Evolutionary conservation across 352 stramenopile genomes (phyloP), one percentile per base, ranked within the genome.

Genomic region (Phytophthora lateralis): DNA sequence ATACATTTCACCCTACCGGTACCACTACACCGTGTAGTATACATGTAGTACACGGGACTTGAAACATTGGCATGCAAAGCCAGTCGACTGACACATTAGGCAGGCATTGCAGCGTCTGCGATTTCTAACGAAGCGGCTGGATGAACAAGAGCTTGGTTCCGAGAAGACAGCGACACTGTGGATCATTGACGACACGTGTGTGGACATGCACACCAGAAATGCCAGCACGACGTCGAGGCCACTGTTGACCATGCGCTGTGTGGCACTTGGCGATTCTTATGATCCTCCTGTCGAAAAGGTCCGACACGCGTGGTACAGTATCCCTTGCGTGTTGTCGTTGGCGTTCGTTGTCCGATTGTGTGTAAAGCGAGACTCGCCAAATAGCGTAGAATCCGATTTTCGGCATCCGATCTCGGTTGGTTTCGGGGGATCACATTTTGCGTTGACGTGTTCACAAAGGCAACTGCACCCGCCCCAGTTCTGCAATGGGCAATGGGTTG

Each of bases 251-350:
- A 52, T 8, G 17, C 35, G 41, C 11, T 17, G 21, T 46, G 30
- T 26, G 52, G 52, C 26, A 35, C 21, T 10, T 14, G 30, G 46
- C 26, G 41, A 30, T 20, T 64, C 29, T 47, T 48, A 41, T 52
- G 47, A 35, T 5, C 27, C 27, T 10, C 6, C 32, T 38, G 45
- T 39, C 29, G 24, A 53, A 56, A 55, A 59, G 47, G 47, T 64
- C 56, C 56, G 56, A 65, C 57, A 59, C 39, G 20, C 56, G 55
- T 63, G 44, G 55, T 38, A 55, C 37, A 14, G 26, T 11, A 24
- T 11, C 12, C 45, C 5, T 21, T 10, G 29, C 17, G 30, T 44
- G 6, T 27, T 26, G 35, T 42, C 32, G 32, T 38, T n/a, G 32
- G 17, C 2, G 0, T 11, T 10, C 2, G 48, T 55, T 20, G 48